Evolutionary conservation across 768 basidiomycete genomes (phyloP), one percentile per base, ranked within the genome.

Genomic region (Pleurotus sapidus): DNA sequence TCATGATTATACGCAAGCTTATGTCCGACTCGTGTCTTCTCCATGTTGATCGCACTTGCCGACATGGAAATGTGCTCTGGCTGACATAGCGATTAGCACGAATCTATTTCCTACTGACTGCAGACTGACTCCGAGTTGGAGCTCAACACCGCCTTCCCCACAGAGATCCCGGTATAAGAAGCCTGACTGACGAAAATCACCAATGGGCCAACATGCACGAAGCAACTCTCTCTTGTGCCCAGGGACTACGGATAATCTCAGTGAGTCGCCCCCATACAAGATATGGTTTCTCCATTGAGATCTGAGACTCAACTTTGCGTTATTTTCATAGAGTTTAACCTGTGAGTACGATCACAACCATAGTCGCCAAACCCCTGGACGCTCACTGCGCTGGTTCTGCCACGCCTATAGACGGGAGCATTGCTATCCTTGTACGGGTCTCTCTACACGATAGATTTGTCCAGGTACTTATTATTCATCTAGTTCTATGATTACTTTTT

Each of bases 401-500:
- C 30, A 11, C 8, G 30, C 30, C 9, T 12, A 3, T 34, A 45
- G 42, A 45, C 20, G 42, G n/a, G 17, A 45, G 42, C 42, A 45
- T 45, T 23, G 42, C 42, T 3, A 17, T 45, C n/a, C n/a, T 45
- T 3, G 42, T 45, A 7, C 2, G 3, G 20, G 42, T 45, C n/a
- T 7, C n/a, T 11, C 42, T 23, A 17, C 8, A n/a, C 15, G 12
- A 45, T 11, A n/a, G 6, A 3, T 11, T 3, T 45, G 42, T 17
- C n/a, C 7, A n/a, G 20, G 20, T 17, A 45, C 42, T 20, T 20
- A 7, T 6, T 12, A 17, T 5, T 45, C n/a, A 3, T 34, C 30
- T 34, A 54, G 51, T 9, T 54, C 15, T 42, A 54, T 39, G 51
- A 54, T 24, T 54, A 54, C 25, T n/a, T 37, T 14, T 39, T 54